These are phyloP conservation scores for Golubevia pallescens DNA, from an alignment of 1,284 basidiomycete species.

Conservation along the genomic window DNA sequence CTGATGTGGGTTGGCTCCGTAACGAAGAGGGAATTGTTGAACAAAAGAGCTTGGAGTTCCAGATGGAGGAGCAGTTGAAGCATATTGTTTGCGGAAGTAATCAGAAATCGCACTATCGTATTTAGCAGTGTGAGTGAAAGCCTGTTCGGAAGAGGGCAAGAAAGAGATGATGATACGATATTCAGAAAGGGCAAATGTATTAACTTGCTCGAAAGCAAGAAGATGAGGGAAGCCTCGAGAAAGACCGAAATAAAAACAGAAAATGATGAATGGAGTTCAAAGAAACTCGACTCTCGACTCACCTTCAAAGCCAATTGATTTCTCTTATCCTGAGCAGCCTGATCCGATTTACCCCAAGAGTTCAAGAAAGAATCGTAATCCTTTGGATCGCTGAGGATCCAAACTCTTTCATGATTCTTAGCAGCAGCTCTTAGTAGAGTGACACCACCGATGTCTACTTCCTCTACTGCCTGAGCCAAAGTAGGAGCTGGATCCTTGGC, in stretches of 20 bases:
- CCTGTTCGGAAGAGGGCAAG: constrained; percentile 63
- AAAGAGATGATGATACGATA: neutral
- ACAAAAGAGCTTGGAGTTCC: constrained; percentile 23
- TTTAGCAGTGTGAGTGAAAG: constrained; percentile 91
- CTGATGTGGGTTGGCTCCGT: constrained; percentile 98
- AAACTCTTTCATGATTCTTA: constrained; percentile 83
- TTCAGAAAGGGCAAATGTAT: neutral
- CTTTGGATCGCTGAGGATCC: constrained; percentile 86
- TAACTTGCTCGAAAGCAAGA: neutral
- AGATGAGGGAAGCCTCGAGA: constrained; percentile 13
- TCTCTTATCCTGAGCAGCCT: constrained; percentile 71
- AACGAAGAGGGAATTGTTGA: constrained; percentile 79
- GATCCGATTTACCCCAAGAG: constrained; percentile 72
- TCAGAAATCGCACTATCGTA: constrained; percentile 96
- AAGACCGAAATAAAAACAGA: constrained; percentile 22
- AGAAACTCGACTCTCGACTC: neutral
- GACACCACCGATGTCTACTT: constrained; percentile 98
- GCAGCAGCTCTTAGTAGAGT: constrained; percentile 96
- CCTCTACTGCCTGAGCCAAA: constrained; percentile 90
- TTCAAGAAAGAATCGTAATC: constrained; percentile 86
- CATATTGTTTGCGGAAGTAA: constrained; percentile 96
- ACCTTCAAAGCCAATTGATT: constrained; percentile 85
- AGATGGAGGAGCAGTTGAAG: constrained; percentile 70
- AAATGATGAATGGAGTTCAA: neutral
- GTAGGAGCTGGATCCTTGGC: constrained; percentile 81